A percentile compares a stretch with the other conserved stretches of the same genome.
These are phyloP conservation scores for Plasmodium gonderi DNA, from an alignment of 169 alveolate genomes.

Conservation along the genomic window DNA sequence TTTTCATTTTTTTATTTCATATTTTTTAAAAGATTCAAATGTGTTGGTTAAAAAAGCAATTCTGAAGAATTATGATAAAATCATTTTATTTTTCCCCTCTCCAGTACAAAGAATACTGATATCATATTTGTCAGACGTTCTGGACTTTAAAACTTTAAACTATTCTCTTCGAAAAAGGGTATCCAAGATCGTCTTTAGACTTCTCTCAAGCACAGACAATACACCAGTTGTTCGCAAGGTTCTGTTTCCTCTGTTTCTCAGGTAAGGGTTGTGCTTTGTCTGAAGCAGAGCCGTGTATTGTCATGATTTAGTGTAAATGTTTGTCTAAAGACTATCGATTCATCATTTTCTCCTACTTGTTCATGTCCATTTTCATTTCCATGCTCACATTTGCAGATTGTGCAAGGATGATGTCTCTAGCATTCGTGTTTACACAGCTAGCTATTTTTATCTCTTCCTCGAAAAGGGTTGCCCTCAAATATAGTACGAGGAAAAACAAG, in stretches of 20 bases:
- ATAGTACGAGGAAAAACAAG: constrained; percentile 7
- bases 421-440: constrained; percentile 50
- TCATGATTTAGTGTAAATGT: too few relatives aligned
- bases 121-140: constrained; percentile 15
- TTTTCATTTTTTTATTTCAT: constrained; percentile 55
- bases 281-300: too few relatives aligned
- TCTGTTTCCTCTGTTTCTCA: constrained; percentile 40
- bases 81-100: constrained; percentile 26
- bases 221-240: background rate
- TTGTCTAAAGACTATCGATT: background rate
- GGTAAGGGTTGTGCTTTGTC: constrained; percentile 1
- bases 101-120: constrained; percentile 12
- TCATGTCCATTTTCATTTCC: background rate
- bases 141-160: constrained; percentile 36
- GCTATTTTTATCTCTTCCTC: constrained; percentile 34
- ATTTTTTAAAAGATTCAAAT: constrained; percentile 63
- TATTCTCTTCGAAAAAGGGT: constrained; percentile 63
- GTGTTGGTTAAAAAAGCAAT: constrained; percentile 71
- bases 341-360: background rate
- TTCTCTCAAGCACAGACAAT: constrained; percentile 12
- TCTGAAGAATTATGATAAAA: constrained; percentile 51
- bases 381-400: constrained; percentile 8
- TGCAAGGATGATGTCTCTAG: constrained; percentile 71
- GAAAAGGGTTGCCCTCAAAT: constrained; percentile 63
- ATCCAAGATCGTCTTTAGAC: constrained; percentile 28